Evolutionary conservation across 352 stramenopile species (phyloP).

Genomic region (Globisporangium radiosum): DNA sequence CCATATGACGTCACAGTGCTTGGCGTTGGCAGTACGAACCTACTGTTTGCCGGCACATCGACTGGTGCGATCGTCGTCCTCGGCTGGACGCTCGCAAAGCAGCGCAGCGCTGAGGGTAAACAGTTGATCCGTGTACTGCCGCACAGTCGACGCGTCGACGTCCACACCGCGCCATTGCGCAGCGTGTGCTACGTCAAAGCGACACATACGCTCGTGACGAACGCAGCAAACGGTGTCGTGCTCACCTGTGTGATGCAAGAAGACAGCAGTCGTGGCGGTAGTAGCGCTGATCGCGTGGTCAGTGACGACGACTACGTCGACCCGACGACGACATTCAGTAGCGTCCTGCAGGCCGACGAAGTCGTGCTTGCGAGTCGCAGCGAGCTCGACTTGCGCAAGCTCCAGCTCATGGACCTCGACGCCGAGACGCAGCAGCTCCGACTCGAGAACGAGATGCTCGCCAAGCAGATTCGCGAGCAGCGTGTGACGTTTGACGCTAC

Average conservation of each 20-base stretch:
- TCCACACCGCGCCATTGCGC: conserved; percentile 39
- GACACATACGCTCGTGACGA: conserved; percentile 30
- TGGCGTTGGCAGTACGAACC: conserved; percentile 25
- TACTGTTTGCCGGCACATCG: conserved; percentile 42
- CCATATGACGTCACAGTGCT: conserved; percentile 37
- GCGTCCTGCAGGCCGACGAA: conserved; percentile 49
- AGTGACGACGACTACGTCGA: conserved; percentile 8
- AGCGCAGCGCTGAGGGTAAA: conserved; percentile 13
- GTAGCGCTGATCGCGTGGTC: neutral
- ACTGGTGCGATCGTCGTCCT: conserved; percentile 37
- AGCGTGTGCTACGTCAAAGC: conserved; percentile 32
- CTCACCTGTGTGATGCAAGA: conserved; percentile 23
- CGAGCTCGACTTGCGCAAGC: conserved; percentile 36
- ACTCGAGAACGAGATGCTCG: conserved; percentile 67
- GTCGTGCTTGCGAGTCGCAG: conserved; percentile 51
- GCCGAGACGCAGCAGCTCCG: conserved; percentile 59
- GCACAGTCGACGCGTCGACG: conserved; percentile 28
- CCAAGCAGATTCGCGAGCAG: conserved; percentile 42
- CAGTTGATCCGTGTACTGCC: conserved; percentile 22
- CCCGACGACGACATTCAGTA: conserved; percentile 13
- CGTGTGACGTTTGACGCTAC: conserved; percentile 28
- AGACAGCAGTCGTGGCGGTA: neutral
- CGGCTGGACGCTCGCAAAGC: conserved; percentile 33
- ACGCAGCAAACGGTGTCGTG: conserved; percentile 31
- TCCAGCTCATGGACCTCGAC: conserved; percentile 57